Percentiles rank a stretch among this genome's conserved stretches.
phyloP scores from a whole-genome alignment of 805 yeast species.

The Candida manassasensis region DNA sequence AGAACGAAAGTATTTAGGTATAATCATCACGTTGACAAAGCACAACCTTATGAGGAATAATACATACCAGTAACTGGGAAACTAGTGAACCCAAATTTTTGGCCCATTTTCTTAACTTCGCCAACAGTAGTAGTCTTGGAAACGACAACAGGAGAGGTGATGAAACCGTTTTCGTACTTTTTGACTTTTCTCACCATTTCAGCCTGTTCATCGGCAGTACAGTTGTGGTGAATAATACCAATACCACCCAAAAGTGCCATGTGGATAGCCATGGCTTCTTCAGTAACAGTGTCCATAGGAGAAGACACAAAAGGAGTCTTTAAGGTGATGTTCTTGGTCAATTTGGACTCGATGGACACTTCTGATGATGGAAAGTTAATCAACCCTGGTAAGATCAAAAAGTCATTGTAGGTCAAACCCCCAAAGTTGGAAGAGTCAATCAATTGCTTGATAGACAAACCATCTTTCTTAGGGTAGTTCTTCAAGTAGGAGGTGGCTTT shows the following conservation, averaged over 20 bases:
- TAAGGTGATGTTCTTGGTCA: slow-evolving; percentile 87
- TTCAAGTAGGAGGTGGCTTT: slow-evolving; percentile 67
- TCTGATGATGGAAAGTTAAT: slow-evolving; percentile 77
- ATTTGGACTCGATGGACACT: slow-evolving; percentile 76
- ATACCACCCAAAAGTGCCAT: slow-evolving; percentile 99
- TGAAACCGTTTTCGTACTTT: slow-evolving; percentile 96
- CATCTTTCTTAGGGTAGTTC: slow-evolving; percentile 71
- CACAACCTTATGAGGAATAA: slow-evolving; percentile 1
- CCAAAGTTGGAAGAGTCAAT: slow-evolving; percentile 91
- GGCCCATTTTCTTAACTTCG: slow-evolving; percentile 70
- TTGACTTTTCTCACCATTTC: slow-evolving; percentile 96
- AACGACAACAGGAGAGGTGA: slow-evolving; percentile 83
- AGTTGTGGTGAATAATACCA: slow-evolving; percentile 97
- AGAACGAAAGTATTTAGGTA: slow-evolving; percentile 89
- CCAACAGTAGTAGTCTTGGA: slow-evolving; percentile 73
- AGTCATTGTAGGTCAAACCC: slow-evolving; percentile 96
- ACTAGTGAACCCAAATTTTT: slow-evolving; percentile 83
- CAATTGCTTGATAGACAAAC: slow-evolving; percentile 74
- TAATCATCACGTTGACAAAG: slow-evolving; percentile 47
- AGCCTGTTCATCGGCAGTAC: slow-evolving; percentile 95
- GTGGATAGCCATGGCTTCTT: slow-evolving; percentile 94
- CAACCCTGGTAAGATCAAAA: slow-evolving; percentile 92
- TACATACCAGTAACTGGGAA: slow-evolving; percentile 99
- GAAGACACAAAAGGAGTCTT: slow-evolving; percentile 95
- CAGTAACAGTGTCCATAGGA: slow-evolving; percentile 99